Percentiles rank a stretch among this genome's conserved stretches.
Evolutionary conservation across 495 filamentous ascomycete species (phyloP).

Genomic region (Penicillium parvum): DNA sequence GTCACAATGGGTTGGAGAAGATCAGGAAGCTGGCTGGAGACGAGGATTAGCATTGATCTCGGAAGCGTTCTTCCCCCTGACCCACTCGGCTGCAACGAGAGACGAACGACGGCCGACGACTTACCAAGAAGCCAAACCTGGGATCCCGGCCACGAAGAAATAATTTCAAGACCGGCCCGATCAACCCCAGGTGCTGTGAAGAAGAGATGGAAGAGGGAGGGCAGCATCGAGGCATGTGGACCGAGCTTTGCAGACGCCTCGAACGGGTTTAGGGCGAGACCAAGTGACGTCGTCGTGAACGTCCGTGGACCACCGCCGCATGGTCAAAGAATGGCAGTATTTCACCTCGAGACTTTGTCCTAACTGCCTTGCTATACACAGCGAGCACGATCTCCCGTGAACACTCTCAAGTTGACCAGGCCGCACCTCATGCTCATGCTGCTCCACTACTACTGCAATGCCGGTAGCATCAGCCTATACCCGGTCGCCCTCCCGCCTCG

Average conservation of each 20-base stretch:
- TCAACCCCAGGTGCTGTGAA: conserved; percentile 4
- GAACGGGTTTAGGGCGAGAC: conserved; percentile 24
- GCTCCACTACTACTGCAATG: not conserved
- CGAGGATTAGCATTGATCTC: conserved; percentile 14
- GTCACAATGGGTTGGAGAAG: conserved; percentile 5
- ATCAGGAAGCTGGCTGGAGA: conserved; percentile 10
- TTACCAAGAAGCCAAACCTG: not conserved
- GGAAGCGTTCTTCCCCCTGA: not conserved
- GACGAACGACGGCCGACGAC: not conserved
- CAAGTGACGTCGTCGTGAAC: conserved; percentile 24
- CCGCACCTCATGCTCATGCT: not conserved
- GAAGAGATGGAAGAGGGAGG: conserved; percentile 6
- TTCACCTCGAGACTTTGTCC: too few species aligned
- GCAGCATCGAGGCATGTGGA: conserved; percentile 20
- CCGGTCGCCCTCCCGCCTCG: conserved; percentile 2
- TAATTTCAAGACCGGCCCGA: not conserved
- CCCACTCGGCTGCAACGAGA: conserved; percentile 10
- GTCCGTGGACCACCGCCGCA: not conserved
- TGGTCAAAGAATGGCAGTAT: too few species aligned
- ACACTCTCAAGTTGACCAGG: too few species aligned
- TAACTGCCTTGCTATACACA: too few species aligned
- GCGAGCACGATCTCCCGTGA: too few species aligned
- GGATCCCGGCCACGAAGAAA: not conserved
- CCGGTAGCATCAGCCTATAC: not conserved
- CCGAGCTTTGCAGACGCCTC: conserved; percentile 21